These are phyloP conservation scores for Thymus mandschuricus DNA, from an alignment of 257 asterid species.

Conservation along the genomic window DNA sequence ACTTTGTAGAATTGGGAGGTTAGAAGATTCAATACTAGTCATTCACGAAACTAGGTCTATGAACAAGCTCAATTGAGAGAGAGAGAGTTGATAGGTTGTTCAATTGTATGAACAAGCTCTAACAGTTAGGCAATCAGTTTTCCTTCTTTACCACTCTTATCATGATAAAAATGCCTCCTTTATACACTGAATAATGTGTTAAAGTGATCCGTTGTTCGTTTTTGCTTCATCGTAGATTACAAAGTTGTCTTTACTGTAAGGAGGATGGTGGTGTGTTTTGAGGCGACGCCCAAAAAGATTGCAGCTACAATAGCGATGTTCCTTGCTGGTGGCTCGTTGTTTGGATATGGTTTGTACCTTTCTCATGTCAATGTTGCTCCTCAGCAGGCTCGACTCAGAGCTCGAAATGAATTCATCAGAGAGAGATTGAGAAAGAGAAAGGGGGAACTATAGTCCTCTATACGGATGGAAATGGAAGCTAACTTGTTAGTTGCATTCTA, in stretches of 20 bases:
- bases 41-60: no score
- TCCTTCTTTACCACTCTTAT: neutral
- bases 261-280: conserved; percentile 63
- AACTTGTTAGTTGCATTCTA: neutral
- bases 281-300: conserved; percentile 51
- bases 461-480: neutral
- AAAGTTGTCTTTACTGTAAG: neutral
- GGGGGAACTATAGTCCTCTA: conserved; percentile 38
- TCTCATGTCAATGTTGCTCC: conserved; percentile 62
- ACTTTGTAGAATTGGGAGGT: no score
- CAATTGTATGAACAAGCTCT: neutral
- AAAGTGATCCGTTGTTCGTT: neutral
- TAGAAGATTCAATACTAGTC: no score
- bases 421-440: conserved; percentile 59
- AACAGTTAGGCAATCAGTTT: no score
- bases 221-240: conserved; percentile 4
- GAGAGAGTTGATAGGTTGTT: neutral
- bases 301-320: conserved; percentile 47
- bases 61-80: no score
- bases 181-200: neutral
- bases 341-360: conserved; percentile 67
- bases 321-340: conserved; percentile 51
- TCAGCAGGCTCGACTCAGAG: conserved; percentile 81
- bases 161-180: neutral
- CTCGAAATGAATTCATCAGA: conserved; percentile 65